Base-by-base conservation (phyloP, 1,139 yeast genomes). In the Groenewaldozyma auringiensis region DNA sequence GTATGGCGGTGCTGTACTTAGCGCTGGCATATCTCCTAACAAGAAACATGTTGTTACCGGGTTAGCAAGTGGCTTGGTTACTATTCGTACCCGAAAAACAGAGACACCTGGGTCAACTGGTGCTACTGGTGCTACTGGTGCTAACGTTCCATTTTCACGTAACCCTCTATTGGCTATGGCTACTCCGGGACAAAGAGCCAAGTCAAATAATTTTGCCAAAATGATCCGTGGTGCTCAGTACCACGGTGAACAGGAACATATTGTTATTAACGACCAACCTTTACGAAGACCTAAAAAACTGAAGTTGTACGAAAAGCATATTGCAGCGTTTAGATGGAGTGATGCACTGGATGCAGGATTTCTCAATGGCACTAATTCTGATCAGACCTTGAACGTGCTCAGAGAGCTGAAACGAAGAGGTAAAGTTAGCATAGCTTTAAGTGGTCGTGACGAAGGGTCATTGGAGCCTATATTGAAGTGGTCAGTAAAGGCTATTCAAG, bases 11-110 rank as follows among this genome's bases (percentile, higher is more conserved):
- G 94, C 95, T 37, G 96, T 92, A 0, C 71, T 92, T 55, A 74
- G 88, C 57, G 81, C 95, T 62, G 97, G 89, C 6, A 83, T 89
- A 9, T 85, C 96, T 8, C 97, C 97, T 18, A 80, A 82, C 50
- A 81, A 81, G 56, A 84, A 84, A 67, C 97, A 92, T 69, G 76
- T 92, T 53, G 96, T 86, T 33, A 86, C 94, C n/a, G 98, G 98
- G 46, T 74, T 92, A 55, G 82, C 94, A 6, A 81, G 94, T 1
- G 98, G 98, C 6, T 72, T 92, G 50, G 69, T 92, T 45, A 82
- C 95, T 2, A 83, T 92, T 45, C 77, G 97, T 61, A 89, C 98
- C 0, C 76, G 94, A 59, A 84, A 84, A 65, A 77, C 86, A 9
- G 76, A 71, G 74, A 78, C 83, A 39, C 74, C 70, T 54, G 80